phyloP scores from a whole-genome alignment of 805 yeast genomes.

The Candida morakotiae region DNA sequence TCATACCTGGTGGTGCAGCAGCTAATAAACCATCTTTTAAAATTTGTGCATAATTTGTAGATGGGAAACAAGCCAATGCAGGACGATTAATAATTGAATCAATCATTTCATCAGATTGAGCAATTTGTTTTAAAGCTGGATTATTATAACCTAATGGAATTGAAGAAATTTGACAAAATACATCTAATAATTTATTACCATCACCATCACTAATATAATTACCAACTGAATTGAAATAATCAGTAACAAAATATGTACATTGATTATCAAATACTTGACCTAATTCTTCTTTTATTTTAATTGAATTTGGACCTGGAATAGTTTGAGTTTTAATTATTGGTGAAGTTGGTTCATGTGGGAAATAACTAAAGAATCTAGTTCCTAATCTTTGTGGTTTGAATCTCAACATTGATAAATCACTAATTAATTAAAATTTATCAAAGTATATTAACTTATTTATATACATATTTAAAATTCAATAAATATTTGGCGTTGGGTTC shows the following conservation, averaged over 20 bases:
- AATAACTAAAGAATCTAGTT: conserved; percentile 15
- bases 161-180: conserved; percentile 41
- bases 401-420: conserved; percentile 4
- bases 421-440: too few species aligned
- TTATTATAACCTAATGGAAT: conserved; percentile 43
- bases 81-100: conserved; percentile 40
- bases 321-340: conserved; percentile 26
- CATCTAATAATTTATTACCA: conserved; percentile 38
- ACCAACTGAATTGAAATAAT: conserved; percentile 35
- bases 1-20: conserved; percentile 63
- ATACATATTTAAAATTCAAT: background rate
- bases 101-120: conserved; percentile 38
- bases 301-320: conserved; percentile 38
- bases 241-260: conserved; percentile 39
- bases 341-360: conserved; percentile 31
- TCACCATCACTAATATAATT: conserved; percentile 41
- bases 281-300: conserved; percentile 26
- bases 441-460: too few species aligned
- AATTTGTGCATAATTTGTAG: conserved; percentile 48
- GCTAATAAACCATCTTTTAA: conserved; percentile 49
- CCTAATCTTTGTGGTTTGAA: background rate
- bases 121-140: conserved; percentile 34
- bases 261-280: conserved; percentile 39
- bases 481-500: conserved; percentile 4
- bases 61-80: conserved; percentile 43